Percentiles rank a stretch among this genome's conserved stretches.
phyloP scores from a whole-genome alignment of 306 rosid species.

The Cucurbita pepo region DNA sequence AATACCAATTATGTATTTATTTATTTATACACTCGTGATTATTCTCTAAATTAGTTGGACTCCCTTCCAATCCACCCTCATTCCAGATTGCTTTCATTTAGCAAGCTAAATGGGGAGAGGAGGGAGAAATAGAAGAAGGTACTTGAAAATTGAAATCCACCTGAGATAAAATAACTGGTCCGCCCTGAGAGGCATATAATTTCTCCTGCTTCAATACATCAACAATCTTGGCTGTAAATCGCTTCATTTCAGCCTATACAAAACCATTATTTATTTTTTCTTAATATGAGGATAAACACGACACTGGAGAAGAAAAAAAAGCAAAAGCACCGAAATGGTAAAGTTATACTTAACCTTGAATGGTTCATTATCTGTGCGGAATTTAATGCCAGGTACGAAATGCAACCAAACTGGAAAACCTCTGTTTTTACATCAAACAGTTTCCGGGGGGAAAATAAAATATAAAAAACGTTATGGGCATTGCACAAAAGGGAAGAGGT shows the following conservation, averaged over 20 bases:
- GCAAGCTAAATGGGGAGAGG: not conserved
- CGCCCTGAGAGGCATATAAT: conserved; percentile 85
- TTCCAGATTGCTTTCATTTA: not conserved
- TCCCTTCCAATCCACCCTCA: too few species aligned
- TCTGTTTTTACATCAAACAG: conserved; percentile 22
- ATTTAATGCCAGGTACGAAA: conserved; percentile 56
- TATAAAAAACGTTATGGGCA: not conserved
- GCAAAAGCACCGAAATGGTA: not conserved
- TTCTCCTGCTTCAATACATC: conserved; percentile 71
- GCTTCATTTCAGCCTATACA: conserved; percentile 76
- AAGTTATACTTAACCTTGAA: conserved; percentile 38
- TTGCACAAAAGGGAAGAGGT: not conserved
- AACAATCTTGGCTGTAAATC: conserved; percentile 71
- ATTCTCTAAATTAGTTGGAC: too few species aligned
- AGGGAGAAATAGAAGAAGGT: not conserved
- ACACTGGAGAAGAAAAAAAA: not conserved
- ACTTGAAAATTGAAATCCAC: conserved; percentile 15
- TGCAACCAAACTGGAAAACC: conserved; percentile 93
- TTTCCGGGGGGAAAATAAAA: not conserved
- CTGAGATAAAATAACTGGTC: conserved; percentile 93
- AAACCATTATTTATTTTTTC: not conserved
- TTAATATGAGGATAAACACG: not conserved
- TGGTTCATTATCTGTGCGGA: conserved; percentile 71
- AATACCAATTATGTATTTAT: too few species aligned
- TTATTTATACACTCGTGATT: too few species aligned